These are phyloP conservation scores for Phialemoniopsis sp. DNA, from an alignment of 2,329 filamentous ascomycete species.

Conservation along the genomic window DNA sequence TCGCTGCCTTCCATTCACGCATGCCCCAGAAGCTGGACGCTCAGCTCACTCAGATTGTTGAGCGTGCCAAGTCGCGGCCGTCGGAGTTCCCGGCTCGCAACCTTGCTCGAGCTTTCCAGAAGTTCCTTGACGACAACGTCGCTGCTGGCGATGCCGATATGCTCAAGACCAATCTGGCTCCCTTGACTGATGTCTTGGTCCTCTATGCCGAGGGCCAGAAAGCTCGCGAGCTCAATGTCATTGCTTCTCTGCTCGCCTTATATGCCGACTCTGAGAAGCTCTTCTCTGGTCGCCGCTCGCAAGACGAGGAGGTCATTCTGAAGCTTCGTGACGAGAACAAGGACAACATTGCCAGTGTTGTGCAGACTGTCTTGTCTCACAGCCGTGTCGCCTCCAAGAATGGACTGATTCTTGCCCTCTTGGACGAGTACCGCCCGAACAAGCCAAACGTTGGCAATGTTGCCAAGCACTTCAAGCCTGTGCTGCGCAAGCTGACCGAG, in stretches of 20 bases:
- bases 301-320: slow-evolving; percentile 91
- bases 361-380: slow-evolving; percentile 89
- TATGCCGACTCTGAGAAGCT: slow-evolving; percentile 83
- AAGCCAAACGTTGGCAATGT: slow-evolving; percentile 86
- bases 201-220: slow-evolving; percentile 86
- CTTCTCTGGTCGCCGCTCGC: slow-evolving; percentile 78
- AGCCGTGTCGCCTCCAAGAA: slow-evolving; percentile 92
- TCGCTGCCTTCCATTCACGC: slow-evolving; percentile 91
- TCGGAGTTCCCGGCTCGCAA: slow-evolving; percentile 90
- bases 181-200: slow-evolving; percentile 73
- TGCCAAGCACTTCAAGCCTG: slow-evolving; percentile 78
- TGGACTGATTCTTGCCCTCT: slow-evolving; percentile 83
- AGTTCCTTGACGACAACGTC: slow-evolving; percentile 86
- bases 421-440: slow-evolving; percentile 93
- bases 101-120: slow-evolving; percentile 75
- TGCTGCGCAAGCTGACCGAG: slow-evolving; percentile 83
- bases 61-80: slow-evolving; percentile 72
- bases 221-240: slow-evolving; percentile 80
- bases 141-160: slow-evolving; percentile 67
- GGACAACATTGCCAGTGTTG: slow-evolving; percentile 80
- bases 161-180: slow-evolving; percentile 68
- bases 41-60: slow-evolving; percentile 78
- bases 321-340: slow-evolving; percentile 95
- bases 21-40: slow-evolving; percentile 93
- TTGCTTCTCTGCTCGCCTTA: slow-evolving; percentile 72